A percentile compares a stretch with the other conserved stretches of the same genome.
phyloP scores from a whole-genome alignment of 371 early-diverging fungal genomes.

The Entomophthora muscae region DNA sequence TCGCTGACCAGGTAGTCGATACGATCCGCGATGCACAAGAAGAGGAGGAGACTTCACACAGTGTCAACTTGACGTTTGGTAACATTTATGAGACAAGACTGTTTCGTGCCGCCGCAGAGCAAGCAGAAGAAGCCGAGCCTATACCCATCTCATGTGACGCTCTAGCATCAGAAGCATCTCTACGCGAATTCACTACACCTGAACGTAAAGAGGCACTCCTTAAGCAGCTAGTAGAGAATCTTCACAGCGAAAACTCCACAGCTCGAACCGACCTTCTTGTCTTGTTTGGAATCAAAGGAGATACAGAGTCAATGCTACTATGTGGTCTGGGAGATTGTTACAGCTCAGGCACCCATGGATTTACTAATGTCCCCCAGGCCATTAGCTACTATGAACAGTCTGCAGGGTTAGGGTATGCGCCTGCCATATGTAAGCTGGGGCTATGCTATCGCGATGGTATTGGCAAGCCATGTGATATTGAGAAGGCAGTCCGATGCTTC shows the following conservation, averaged over 20 bases:
- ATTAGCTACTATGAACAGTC: slow-evolving; percentile 22
- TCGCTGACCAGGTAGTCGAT: slow-evolving; percentile 1
- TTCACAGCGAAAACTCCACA: neutral
- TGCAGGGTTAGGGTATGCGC: slow-evolving; percentile 18
- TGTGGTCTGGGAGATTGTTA: slow-evolving; percentile 2
- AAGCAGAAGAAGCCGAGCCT: neutral
- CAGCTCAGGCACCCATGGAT: neutral
- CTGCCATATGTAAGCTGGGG: slow-evolving; percentile 24
- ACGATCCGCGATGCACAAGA: slow-evolving; percentile 3
- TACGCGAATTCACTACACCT: neutral
- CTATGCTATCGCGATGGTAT: slow-evolving; percentile 26
- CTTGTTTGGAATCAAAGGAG: neutral
- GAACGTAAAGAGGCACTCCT: neutral
- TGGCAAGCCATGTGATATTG: slow-evolving; percentile 19
- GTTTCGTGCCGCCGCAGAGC: neutral
- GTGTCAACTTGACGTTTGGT: neutral
- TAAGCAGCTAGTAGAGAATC: neutral
- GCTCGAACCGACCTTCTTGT: neutral
- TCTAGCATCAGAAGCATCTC: slow-evolving; percentile 2
- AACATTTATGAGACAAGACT: neutral
- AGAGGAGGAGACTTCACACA: slow-evolving; percentile 8
- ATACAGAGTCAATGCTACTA: neutral
- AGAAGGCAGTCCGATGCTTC: slow-evolving; percentile 26
- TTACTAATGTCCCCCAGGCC: slow-evolving; percentile 9
- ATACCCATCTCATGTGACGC: neutral